Evolutionary conservation across 768 basidiomycete species (phyloP), one percentile per base, ranked within the genome.

Genomic region (Xerocomus potaroensis): DNA sequence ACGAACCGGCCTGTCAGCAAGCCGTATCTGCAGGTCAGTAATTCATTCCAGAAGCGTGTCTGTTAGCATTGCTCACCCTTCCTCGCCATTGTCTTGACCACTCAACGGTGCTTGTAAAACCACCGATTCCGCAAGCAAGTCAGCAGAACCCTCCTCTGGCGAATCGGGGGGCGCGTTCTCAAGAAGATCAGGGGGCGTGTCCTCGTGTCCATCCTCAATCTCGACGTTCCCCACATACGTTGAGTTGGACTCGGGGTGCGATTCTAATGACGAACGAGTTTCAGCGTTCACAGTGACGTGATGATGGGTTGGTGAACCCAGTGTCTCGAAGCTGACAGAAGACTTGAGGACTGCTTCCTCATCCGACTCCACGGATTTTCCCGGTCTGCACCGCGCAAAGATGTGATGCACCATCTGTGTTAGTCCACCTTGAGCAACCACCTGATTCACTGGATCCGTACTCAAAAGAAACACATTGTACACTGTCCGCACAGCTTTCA

Each of bases 381-480:
- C 66, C 23, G 73, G 58, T 62, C 75, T 75, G 59, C 90, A 91
- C 18, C 96, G 80, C 12, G 86, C 78, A 64, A 99, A 98, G 47
- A 98, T 83, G 59, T 97, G 94, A 58, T 96, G 88, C 3, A 98
- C 93, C 84, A 99, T 98, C 66, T 99, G 96, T 0, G 92, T 93
- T 15, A 99, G 78, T 15, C 94, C 92, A 16, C 95, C 96, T 67
- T 99, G 96, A 15, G 96, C 96, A 30, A 99, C 95, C 73, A 90
- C 94, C 69, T 98, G 96, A 56, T 95, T 98, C 41, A 93, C 87
- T 5, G 86, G 78, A 59, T 95, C 91, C 18, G 78, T 76, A 57
- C 91, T 93, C 49, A 98, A 75, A 22, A 99, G 74, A 65, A 98
- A 99, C 49, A 99, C 85, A 64, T 99, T 98, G 72, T 98, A 99